Conservation (phyloP, 768 basidiomycete genomes). For the Phlebiopsis gigantea region DNA sequence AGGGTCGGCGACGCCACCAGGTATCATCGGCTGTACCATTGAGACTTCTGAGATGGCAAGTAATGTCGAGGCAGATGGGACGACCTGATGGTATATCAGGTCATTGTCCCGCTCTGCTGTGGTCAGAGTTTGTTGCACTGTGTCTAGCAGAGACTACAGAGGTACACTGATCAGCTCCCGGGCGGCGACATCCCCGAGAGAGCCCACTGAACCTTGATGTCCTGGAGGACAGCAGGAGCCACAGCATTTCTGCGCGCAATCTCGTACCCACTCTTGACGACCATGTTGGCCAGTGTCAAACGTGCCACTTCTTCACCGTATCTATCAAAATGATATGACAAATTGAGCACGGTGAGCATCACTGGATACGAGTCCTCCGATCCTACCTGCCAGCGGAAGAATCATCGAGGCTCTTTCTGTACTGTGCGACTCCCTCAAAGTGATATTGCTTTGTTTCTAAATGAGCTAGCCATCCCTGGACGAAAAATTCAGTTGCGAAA, state of each 20-base stretch:
- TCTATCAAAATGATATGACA: slow-evolving; percentile 34
- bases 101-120: slow-evolving; percentile 91
- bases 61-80: slow-evolving; percentile 70
- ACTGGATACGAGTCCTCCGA: not conserved
- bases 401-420: slow-evolving; percentile 85
- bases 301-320: slow-evolving; percentile 88
- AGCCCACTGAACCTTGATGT: slow-evolving; percentile 59
- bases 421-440: slow-evolving; percentile 86
- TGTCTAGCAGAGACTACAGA: slow-evolving; percentile 68
- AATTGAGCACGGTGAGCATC: slow-evolving; percentile 13
- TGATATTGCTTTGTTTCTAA: slow-evolving; percentile 79
- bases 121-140: slow-evolving; percentile 56
- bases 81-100: slow-evolving; percentile 87
- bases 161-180: not conserved
- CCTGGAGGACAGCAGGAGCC: slow-evolving; percentile 60
- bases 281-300: slow-evolving; percentile 57
- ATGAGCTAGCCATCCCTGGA: slow-evolving; percentile 77
- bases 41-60: slow-evolving; percentile 56
- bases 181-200: not conserved
- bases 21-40: slow-evolving; percentile 58
- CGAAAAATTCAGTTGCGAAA: not conserved
- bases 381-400: slow-evolving; percentile 64
- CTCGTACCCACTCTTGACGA: slow-evolving; percentile 69
- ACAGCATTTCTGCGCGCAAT: slow-evolving; percentile 59
- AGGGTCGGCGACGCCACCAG: slow-evolving; percentile 55